Evolutionary conservation across 495 filamentous ascomycete genomes (phyloP).

Genomic region (Pyrenula massariospora): DNA sequence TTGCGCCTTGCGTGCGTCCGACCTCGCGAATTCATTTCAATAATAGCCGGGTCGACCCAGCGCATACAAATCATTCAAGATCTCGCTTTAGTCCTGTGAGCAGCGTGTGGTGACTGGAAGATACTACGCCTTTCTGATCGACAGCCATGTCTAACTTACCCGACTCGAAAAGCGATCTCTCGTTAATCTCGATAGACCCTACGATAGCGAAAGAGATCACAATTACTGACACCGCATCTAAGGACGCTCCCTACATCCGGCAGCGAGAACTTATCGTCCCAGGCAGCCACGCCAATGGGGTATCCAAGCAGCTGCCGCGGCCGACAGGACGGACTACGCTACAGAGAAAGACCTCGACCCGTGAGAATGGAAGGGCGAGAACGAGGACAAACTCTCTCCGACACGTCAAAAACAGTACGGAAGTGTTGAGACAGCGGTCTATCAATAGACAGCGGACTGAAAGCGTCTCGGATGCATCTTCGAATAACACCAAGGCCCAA

Average conservation of each 20-base stretch:
- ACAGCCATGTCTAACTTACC: background rate
- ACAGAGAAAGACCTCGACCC: background rate
- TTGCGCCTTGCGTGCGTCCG: too few species aligned
- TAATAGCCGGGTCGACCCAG: too few species aligned
- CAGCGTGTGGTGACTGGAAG: too few species aligned
- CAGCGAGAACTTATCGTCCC: background rate
- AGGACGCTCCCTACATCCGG: background rate
- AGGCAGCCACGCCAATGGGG: background rate
- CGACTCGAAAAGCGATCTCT: background rate
- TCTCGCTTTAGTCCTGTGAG: too few species aligned
- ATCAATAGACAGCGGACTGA: conserved; percentile 8
- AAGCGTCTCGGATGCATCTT: conserved; percentile 3
- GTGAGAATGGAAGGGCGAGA: background rate
- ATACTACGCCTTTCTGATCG: too few species aligned
- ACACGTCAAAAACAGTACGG: conserved; percentile 17
- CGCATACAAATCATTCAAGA: too few species aligned
- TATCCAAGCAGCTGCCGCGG: background rate
- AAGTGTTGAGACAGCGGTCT: conserved; percentile 15
- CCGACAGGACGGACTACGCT: background rate
- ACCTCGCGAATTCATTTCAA: too few species aligned
- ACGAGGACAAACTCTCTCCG: conserved; percentile 7
- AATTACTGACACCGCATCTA: background rate
- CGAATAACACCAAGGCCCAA: conserved; percentile 34
- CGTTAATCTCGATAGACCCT: background rate
- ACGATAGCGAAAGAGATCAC: background rate